These are phyloP conservation scores for Boeremia exigua DNA, from an alignment of 2,329 filamentous ascomycete species.

Conservation along the genomic window DNA sequence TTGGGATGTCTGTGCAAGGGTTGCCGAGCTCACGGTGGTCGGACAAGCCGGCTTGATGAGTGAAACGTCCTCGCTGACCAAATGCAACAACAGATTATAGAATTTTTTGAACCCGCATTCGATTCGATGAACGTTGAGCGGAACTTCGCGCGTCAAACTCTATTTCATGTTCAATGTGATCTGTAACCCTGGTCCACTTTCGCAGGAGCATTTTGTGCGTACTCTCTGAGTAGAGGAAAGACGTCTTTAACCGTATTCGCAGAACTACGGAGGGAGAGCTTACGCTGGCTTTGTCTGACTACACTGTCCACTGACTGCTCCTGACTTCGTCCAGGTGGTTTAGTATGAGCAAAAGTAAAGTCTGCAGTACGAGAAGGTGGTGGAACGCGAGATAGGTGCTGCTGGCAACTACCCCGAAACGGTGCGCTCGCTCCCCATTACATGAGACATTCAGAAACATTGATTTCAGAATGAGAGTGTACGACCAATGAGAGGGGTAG, in stretches of 20 bases:
- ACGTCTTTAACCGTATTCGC: neutral
- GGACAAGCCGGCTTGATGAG: neutral
- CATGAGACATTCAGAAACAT: slow-evolving; percentile 15
- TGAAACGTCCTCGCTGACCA: neutral
- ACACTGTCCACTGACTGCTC: neutral
- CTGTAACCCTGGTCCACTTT: neutral
- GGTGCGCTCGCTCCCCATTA: slow-evolving; percentile 9
- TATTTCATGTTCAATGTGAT: neutral
- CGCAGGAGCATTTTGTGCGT: neutral
- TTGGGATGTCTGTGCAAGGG: neutral
- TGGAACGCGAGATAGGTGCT: slow-evolving; percentile 1
- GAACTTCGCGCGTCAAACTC: neutral
- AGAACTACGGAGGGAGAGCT: neutral
- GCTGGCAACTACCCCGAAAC: slow-evolving; percentile 1
- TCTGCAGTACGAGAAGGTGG: neutral
- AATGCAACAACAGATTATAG: neutral
- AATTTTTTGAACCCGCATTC: neutral
- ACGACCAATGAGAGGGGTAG: slow-evolving; percentile 10
- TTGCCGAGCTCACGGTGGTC: neutral
- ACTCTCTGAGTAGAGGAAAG: neutral
- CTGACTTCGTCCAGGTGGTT: neutral
- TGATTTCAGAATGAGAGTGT: neutral
- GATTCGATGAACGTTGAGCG: neutral
- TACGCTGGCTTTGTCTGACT: neutral
- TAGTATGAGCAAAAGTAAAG: neutral